Evolutionary conservation across 768 basidiomycete genomes (phyloP).

Genomic region (Strobilomyces echinocephalus): DNA sequence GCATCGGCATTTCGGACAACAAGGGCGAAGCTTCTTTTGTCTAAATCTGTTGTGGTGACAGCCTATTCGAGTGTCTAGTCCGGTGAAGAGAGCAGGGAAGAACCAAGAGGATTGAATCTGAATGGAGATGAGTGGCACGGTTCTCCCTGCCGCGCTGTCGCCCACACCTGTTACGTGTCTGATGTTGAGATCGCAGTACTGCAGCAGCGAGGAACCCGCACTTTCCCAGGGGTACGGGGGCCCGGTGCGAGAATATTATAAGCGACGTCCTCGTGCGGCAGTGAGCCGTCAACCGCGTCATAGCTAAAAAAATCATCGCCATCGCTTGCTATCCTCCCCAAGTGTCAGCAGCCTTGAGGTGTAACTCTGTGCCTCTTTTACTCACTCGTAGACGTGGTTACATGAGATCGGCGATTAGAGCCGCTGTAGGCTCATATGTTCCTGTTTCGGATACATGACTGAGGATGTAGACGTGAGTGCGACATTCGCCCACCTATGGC

Average conservation of each 20-base stretch:
- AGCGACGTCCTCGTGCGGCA: neutral
- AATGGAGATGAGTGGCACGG: neutral
- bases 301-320: neutral
- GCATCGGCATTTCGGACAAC: neutral
- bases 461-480: neutral
- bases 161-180: slow-evolving; percentile 5
- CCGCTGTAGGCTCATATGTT: neutral
- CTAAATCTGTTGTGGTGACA: neutral
- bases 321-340: neutral
- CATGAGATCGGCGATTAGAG: slow-evolving; percentile 4
- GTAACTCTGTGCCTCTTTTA: neutral
- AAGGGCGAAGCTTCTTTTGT: slow-evolving; percentile 1
- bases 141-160: neutral
- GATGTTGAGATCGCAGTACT: neutral
- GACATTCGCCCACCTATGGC: slow-evolving; percentile 1
- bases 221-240: slow-evolving; percentile 4
- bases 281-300: neutral
- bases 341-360: neutral
- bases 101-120: neutral
- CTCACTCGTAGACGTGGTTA: neutral
- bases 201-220: neutral
- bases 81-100: neutral
- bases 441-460: neutral
- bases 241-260: neutral
- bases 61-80: neutral